Percentiles rank a stretch among this genome's conserved stretches.
Evolutionary conservation across 2,329 filamentous ascomycete species (phyloP).

Genomic region (Penicillium sp.): DNA sequence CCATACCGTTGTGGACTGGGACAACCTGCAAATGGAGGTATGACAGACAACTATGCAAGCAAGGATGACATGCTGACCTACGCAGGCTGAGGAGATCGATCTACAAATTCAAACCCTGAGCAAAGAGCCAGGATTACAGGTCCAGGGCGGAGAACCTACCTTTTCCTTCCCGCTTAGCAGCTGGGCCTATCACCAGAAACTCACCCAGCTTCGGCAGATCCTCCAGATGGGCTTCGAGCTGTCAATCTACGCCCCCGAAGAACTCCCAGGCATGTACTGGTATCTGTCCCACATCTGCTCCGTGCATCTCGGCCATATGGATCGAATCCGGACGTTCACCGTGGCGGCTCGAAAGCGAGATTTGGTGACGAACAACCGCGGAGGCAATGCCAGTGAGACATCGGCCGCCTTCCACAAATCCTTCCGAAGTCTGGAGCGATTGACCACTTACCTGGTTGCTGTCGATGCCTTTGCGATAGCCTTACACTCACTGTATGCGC

Average conservation of each 20-base stretch:
- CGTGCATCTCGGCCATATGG: conserved; percentile 62
- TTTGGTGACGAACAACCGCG: conserved; percentile 8
- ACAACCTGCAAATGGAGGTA: conserved; percentile 73
- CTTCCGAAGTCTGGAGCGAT: conserved; percentile 53
- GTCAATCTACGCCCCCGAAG: conserved; percentile 79
- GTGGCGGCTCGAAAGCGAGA: conserved; percentile 31
- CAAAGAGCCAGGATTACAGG: conserved; percentile 56
- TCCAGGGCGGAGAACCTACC: conserved; percentile 51
- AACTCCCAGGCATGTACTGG: conserved; percentile 86
- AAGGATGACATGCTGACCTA: conserved; percentile 7
- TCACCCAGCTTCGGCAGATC: conserved; percentile 80
- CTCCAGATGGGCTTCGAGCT: conserved; percentile 92
- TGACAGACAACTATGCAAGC: conserved; percentile 1
- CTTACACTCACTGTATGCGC: conserved; percentile 58
- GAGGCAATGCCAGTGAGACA: conserved; percentile 18
- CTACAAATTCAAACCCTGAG: conserved; percentile 58
- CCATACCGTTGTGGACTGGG: conserved; percentile 77
- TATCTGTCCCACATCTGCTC: conserved; percentile 71
- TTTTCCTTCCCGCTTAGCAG: conserved; percentile 71
- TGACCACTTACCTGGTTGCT: conserved; percentile 61
- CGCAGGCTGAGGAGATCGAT: conserved; percentile 63
- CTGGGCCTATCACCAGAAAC: conserved; percentile 86
- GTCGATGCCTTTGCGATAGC: conserved; percentile 52
- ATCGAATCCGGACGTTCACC: conserved; percentile 66
- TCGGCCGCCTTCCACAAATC: conserved; percentile 36